Evolutionary conservation across 495 filamentous ascomycete species (phyloP).

Genomic region (Peziza echinospora): DNA sequence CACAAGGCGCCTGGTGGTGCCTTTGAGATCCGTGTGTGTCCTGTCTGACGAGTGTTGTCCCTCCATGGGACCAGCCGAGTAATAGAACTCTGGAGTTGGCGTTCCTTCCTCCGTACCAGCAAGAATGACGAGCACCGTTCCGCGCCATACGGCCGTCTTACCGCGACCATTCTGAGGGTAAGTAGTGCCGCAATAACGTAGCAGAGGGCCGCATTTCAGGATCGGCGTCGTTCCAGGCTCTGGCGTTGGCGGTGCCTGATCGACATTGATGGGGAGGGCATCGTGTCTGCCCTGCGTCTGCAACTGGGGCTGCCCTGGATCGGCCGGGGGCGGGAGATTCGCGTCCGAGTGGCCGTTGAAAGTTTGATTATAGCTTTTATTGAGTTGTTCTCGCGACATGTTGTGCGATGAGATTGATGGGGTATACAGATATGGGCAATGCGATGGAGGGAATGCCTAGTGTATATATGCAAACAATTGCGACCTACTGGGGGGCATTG

Average conservation of each 20-base stretch:
- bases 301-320: too few relatives aligned
- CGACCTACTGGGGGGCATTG: too few relatives aligned
- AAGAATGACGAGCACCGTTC: conserved; percentile 7
- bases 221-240: neutral
- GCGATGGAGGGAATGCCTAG: too few relatives aligned
- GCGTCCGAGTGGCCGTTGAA: too few relatives aligned
- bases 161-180: conserved; percentile 1
- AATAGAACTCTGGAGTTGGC: neutral
- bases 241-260: neutral
- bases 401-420: too few relatives aligned
- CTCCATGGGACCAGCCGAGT: neutral
- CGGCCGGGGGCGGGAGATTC: too few relatives aligned
- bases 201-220: conserved; percentile 9
- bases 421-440: too few relatives aligned
- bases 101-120: neutral
- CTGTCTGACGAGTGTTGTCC: neutral
- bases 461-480: too few relatives aligned
- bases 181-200: conserved; percentile 8
- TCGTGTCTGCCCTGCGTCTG: too few relatives aligned
- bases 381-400: too few relatives aligned
- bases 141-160: conserved; percentile 7
- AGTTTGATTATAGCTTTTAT: too few relatives aligned
- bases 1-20: neutral
- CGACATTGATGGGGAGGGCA: too few relatives aligned
- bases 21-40: neutral